A percentile compares a stretch with the other conserved stretches of the same genome.
These are phyloP conservation scores for Alternaria gaisen DNA, from an alignment of 2,329 filamentous ascomycete species.

Conservation along the genomic window DNA sequence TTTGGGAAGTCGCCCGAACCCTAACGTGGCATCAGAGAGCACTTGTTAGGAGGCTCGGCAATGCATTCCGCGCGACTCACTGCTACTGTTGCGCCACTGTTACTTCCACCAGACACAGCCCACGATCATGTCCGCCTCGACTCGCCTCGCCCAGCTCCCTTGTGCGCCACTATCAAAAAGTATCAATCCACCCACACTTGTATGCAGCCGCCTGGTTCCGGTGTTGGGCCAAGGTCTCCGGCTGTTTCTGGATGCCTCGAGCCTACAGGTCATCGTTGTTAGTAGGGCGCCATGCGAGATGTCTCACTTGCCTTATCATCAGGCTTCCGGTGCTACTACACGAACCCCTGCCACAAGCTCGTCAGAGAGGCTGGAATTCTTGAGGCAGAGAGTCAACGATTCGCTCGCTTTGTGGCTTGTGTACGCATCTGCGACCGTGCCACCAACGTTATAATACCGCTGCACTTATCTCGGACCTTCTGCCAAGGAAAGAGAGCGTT, in stretches of 20 bases:
- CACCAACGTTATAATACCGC: neutral
- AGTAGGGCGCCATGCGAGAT: neutral
- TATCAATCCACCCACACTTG: neutral
- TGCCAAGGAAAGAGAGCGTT: neutral
- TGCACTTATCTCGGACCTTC: neutral
- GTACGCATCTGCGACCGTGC: neutral
- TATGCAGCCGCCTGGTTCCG: neutral
- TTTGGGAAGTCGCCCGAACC: neutral
- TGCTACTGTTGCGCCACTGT: neutral
- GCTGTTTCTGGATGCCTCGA: neutral
- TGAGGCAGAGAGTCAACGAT: neutral
- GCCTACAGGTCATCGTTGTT: neutral
- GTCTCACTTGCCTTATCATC: neutral
- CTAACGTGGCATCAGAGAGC: neutral
- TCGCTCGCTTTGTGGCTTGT: neutral
- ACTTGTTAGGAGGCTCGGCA: neutral
- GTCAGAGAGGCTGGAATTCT: neutral
- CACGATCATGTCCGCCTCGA: neutral
- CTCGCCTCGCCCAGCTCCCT: conserved; percentile 1
- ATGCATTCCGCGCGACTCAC: neutral
- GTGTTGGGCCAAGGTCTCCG: neutral
- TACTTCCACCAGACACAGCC: neutral
- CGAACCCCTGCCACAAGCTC: neutral
- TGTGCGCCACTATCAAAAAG: neutral
- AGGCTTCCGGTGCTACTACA: neutral